These are phyloP conservation scores for Hansfordia pulvinata DNA, from an alignment of 2,329 filamentous ascomycete genomes.

Conservation along the genomic window DNA sequence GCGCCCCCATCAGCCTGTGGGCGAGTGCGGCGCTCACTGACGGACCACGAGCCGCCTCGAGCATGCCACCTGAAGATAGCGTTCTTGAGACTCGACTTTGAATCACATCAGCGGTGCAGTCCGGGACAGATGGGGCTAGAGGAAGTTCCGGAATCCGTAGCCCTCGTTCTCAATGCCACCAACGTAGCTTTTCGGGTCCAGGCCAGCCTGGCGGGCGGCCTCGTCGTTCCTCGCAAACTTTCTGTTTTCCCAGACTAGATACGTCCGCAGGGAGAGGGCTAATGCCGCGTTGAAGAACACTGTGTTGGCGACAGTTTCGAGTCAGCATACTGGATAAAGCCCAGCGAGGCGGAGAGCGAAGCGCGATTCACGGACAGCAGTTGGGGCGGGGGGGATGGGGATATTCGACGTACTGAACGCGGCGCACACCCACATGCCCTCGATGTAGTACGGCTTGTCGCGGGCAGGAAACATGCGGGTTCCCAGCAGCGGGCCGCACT, in stretches of 20 bases:
- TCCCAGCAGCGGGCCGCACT: constrained; percentile 48
- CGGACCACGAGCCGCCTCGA: too few relatives aligned
- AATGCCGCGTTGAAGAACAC: constrained; percentile 26
- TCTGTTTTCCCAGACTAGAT: constrained; percentile 19
- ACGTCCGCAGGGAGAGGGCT: constrained; percentile 16
- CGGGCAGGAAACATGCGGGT: constrained; percentile 45
- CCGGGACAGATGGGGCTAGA: too few relatives aligned
- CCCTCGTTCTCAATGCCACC: background rate
- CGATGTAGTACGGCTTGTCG: constrained; percentile 21
- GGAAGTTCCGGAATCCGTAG: background rate
- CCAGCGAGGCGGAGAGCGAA: too few relatives aligned
- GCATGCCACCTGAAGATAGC: too few relatives aligned
- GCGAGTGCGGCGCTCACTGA: too few relatives aligned
- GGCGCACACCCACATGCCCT: constrained; percentile 24
- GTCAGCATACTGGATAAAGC: background rate
- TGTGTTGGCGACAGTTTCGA: constrained; percentile 13
- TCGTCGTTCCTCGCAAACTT: constrained; percentile 10
- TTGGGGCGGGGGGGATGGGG: too few relatives aligned
- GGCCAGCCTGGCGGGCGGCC: background rate
- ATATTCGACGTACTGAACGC: too few relatives aligned
- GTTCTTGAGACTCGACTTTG: too few relatives aligned
- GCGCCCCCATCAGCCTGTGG: too few relatives aligned
- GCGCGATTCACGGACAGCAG: too few relatives aligned
- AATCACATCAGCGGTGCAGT: too few relatives aligned
- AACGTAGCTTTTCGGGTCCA: background rate